These are phyloP conservation scores for Dictyostelium brefeldianum DNA, from an alignment of 78 protist genomes.

Conservation along the genomic window DNA sequence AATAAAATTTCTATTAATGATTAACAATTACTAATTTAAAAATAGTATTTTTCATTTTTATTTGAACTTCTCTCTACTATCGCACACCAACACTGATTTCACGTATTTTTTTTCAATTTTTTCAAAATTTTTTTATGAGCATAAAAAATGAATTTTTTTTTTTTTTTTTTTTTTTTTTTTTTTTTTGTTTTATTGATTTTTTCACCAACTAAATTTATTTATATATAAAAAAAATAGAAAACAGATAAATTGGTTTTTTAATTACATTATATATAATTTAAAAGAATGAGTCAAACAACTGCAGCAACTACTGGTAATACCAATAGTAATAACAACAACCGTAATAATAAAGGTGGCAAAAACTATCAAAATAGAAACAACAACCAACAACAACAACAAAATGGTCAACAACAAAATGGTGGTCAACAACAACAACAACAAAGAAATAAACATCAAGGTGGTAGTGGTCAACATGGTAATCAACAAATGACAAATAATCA, in stretches of 20 bases:
- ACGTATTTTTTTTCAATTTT: neutral
- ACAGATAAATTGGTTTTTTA: neutral
- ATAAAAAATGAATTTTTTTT: neutral
- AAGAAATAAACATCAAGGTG: neutral
- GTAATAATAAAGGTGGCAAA: slow-evolving; percentile 7
- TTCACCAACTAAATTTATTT: neutral
- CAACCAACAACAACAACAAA: slow-evolving; percentile 24
- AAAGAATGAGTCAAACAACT: neutral
- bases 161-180: neutral
- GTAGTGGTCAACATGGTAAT: no score
- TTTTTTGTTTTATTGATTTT: neutral
- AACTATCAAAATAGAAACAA: slow-evolving; percentile 14
- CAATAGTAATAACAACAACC: neutral
- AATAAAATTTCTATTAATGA: no score
- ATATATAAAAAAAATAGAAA: neutral
- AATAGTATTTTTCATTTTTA: no score
- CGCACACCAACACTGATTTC: no score
- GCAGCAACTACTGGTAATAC: neutral
- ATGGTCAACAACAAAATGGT: neutral
- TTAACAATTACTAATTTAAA: no score
- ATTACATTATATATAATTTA: neutral
- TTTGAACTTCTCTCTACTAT: no score
- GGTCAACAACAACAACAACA: slow-evolving; percentile 18
- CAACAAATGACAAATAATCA: slow-evolving; percentile 17
- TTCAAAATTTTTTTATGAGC: neutral